Conservation (phyloP, 1,284 basidiomycete genomes). For the Austroboletus niveus region DNA sequence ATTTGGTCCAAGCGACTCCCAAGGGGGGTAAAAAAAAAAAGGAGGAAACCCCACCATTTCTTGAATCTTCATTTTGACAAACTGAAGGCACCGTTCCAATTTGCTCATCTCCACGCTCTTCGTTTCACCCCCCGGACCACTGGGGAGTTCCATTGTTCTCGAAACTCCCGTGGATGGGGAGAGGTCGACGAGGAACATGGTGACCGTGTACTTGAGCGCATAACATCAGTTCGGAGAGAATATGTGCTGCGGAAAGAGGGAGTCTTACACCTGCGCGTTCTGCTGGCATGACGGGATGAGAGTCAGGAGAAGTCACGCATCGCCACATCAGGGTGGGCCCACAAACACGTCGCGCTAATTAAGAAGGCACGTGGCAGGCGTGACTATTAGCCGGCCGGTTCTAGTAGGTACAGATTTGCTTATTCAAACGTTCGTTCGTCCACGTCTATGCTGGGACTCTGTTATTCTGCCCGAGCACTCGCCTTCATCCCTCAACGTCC, state of each 20-base stretch:
- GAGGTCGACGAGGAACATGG: conserved; percentile 85
- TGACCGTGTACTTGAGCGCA: conserved; percentile 65
- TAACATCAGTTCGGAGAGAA: not conserved
- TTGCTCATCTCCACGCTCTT: conserved; percentile 64
- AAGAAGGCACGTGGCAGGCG: conserved; percentile 24
- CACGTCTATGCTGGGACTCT: conserved; percentile 46
- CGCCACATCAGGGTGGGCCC: conserved; percentile 8
- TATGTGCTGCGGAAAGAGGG: conserved; percentile 6
- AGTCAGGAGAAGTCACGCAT: conserved; percentile 12
- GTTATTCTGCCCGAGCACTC: conserved; percentile 19
- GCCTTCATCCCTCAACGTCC: conserved; percentile 45
- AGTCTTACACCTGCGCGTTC: conserved; percentile 69
- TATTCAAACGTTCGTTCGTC: conserved; percentile 34
- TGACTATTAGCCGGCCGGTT: conserved; percentile 7
- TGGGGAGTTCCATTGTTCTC: conserved; percentile 56
- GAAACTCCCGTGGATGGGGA: conserved; percentile 80
- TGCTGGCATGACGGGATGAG: conserved; percentile 52
- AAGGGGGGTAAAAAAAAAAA: not conserved
- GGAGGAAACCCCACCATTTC: conserved; percentile 73
- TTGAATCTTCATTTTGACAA: conserved; percentile 84
- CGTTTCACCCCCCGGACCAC: conserved; percentile 49
- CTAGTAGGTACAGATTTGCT: too few species aligned
- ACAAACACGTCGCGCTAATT: conserved; percentile 28
- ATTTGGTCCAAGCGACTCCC: too few species aligned
- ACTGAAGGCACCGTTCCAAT: conserved; percentile 81